These are phyloP conservation scores for Chalciporus piperatus DNA, from an alignment of 768 basidiomycete genomes.

Conservation along the genomic window DNA sequence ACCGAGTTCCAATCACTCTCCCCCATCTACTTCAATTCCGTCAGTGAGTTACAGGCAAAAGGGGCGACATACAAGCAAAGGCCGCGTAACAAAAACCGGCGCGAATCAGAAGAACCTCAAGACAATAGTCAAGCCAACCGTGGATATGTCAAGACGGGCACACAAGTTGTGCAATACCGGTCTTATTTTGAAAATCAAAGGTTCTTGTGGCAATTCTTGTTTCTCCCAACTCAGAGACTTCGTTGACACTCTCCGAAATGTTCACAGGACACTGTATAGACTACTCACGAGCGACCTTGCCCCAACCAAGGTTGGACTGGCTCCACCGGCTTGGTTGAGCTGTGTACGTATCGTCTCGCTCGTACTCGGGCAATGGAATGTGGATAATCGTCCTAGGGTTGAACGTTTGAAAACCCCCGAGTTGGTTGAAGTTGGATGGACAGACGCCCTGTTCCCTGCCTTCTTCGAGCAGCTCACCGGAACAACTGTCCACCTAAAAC, in stretches of 20 bases:
- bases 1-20: slow-evolving; percentile 44
- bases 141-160: slow-evolving; percentile 26
- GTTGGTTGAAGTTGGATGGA: slow-evolving; percentile 41
- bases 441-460: slow-evolving; percentile 34
- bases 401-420: slow-evolving; percentile 32
- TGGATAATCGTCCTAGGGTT: slow-evolving; percentile 30
- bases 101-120: slow-evolving; percentile 4
- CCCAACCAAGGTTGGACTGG: slow-evolving; percentile 33
- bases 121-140: slow-evolving; percentile 47
- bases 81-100: slow-evolving; percentile 30
- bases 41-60: slow-evolving; percentile 36
- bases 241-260: neutral
- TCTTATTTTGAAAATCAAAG: slow-evolving; percentile 50
- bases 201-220: slow-evolving; percentile 18
- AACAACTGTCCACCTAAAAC: slow-evolving; percentile 18
- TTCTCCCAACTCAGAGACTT: neutral
- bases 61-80: slow-evolving; percentile 39
- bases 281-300: slow-evolving; percentile 24
- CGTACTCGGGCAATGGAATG: slow-evolving; percentile 33
- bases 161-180: slow-evolving; percentile 28
- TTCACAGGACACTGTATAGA: slow-evolving; percentile 31
- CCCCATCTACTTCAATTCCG: slow-evolving; percentile 40
- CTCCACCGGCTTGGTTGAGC: slow-evolving; percentile 31
- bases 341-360: slow-evolving; percentile 35
- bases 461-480: slow-evolving; percentile 20